These are phyloP conservation scores for Cystobasidium onofrii DNA, from an alignment of 768 basidiomycete species.

Conservation along the genomic window DNA sequence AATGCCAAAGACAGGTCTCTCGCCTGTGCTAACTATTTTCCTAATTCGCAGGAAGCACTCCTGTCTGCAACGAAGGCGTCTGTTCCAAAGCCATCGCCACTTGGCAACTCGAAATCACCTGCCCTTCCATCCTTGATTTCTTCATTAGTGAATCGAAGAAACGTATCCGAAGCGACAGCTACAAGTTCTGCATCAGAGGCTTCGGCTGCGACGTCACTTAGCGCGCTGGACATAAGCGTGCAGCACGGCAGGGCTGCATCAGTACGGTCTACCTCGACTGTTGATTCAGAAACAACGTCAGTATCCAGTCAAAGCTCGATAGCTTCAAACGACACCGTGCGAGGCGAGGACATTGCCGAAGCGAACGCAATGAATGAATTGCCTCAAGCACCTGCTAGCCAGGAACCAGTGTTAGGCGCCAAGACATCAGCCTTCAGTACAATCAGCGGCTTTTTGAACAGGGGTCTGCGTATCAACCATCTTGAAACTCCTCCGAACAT, in stretches of 20 bases:
- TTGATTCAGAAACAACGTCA: neutral
- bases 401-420: neutral
- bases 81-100: neutral
- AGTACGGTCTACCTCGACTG: slow-evolving; percentile 15
- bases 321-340: neutral
- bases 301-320: neutral
- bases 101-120: neutral
- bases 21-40: neutral
- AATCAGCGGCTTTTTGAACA: neutral
- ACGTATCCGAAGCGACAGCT: slow-evolving; percentile 15
- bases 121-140: slow-evolving; percentile 31
- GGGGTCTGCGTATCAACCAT: slow-evolving; percentile 35
- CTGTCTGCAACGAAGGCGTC: neutral
- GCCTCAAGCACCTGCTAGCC: neutral
- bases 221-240: neutral
- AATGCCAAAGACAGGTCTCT: neutral
- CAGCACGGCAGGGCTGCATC: slow-evolving; percentile 21
- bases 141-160: neutral
- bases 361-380: neutral
- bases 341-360: neutral
- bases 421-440: neutral
- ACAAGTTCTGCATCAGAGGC: neutral
- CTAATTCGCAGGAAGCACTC: slow-evolving; percentile 21
- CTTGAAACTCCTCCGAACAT: neutral
- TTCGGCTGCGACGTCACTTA: neutral